Conservation (phyloP, 805 yeast genomes). For the Zygosaccharomyces rouxii region DNA sequence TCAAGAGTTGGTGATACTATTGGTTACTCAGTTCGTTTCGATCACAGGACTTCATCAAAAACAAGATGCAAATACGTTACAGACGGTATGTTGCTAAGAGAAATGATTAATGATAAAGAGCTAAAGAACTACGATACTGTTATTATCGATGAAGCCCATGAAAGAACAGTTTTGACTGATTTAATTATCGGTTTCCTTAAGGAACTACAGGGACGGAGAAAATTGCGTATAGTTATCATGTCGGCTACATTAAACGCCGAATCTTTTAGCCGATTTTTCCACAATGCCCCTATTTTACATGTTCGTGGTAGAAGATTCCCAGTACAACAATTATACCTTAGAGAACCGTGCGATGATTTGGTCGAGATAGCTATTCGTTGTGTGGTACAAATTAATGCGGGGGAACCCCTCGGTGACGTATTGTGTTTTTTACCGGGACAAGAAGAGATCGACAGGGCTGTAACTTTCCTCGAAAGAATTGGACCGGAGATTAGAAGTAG, state of each 20-base stretch:
- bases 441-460: constrained; percentile 91
- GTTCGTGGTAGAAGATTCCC: constrained; percentile 89
- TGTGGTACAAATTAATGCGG: constrained; percentile 69
- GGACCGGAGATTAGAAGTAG: constrained; percentile 57
- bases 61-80: constrained; percentile 84
- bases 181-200: constrained; percentile 84
- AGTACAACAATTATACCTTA: constrained; percentile 67
- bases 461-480: constrained; percentile 51
- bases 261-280: constrained; percentile 71
- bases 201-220: constrained; percentile 50
- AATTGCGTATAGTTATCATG: constrained; percentile 76
- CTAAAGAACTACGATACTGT: constrained; percentile 67
- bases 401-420: constrained; percentile 84
- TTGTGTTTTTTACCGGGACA: constrained; percentile 92
- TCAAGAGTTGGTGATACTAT: constrained; percentile 72
- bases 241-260: constrained; percentile 94
- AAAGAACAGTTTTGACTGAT: constrained; percentile 89
- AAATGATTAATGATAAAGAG: constrained; percentile 69
- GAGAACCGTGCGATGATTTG: constrained; percentile 66
- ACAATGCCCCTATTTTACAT: constrained; percentile 73
- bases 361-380: constrained; percentile 75
- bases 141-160: constrained; percentile 95
- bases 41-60: constrained; percentile 53
- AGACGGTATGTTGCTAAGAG: constrained; percentile 96
- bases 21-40: constrained; percentile 91